phyloP scores from a whole-genome alignment of 352 stramenopile genomes.

The Phytopythium litorale region DNA sequence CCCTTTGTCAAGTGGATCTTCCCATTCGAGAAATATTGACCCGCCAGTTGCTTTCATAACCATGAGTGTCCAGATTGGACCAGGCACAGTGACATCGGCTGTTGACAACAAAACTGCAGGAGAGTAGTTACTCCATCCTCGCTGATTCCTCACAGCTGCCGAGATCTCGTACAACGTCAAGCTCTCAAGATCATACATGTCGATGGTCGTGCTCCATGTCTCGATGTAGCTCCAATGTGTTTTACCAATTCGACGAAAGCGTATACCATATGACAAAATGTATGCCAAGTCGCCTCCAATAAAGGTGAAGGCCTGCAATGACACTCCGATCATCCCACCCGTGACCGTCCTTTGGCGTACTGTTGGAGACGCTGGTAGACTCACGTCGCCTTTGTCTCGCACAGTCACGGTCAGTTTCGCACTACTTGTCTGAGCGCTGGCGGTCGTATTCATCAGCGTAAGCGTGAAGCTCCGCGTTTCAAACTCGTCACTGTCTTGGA shows the following conservation, averaged over 20 bases:
- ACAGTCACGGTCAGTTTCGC: slow-evolving; percentile 21
- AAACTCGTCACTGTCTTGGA: slow-evolving; percentile 29
- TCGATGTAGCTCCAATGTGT: neutral
- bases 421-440: slow-evolving; percentile 13
- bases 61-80: neutral
- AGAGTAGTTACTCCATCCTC: neutral
- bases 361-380: slow-evolving; percentile 23
- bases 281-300: slow-evolving; percentile 13
- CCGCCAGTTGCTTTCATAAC: neutral
- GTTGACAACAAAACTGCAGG: neutral
- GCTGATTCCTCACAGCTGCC: neutral
- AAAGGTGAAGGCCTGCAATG: slow-evolving; percentile 19
- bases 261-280: slow-evolving; percentile 15
- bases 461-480: slow-evolving; percentile 23
- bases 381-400: slow-evolving; percentile 36
- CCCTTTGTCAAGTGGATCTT: neutral
- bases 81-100: neutral
- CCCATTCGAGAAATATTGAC: neutral
- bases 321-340: slow-evolving; percentile 28
- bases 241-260: neutral
- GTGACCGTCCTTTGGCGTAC: slow-evolving; percentile 5
- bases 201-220: neutral
- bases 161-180: neutral
- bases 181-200: neutral
- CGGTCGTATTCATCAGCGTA: slow-evolving; percentile 20